Evolutionary conservation across 164 flowering plant species (phyloP), one percentile per base, ranked within the genome.

Genomic region (Nymphaea colorata): DNA sequence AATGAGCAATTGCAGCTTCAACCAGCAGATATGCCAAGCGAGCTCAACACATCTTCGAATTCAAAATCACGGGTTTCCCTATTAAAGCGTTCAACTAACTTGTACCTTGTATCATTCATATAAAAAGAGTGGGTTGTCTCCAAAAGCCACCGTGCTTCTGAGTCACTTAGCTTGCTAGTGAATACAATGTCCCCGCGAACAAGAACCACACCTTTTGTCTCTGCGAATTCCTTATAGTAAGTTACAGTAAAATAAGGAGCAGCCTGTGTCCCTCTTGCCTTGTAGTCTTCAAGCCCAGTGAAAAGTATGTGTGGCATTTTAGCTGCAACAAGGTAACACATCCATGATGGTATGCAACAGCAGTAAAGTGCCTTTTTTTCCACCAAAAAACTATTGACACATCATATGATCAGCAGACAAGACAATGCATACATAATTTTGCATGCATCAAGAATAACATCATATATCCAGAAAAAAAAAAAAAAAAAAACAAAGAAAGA

Each of bases 281-380:
- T 93, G 83, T 91, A 93, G 79, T 93, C 98, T 75, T 93, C 98
- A 68, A 94, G 95, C 44, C 98, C 96, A 73, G 96, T 94, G 82
- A 94, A 87, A 75, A 91, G 66, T 65, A 94, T 82, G 79, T 90
- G 84, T 25, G 96, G 98, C 89, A 83, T 72, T 76, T 88, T 87
- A 70, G 86, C 97, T 93, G 93, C 76, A 88, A 70, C 44, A 69
- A 68, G 18, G 43, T 51, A 14, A 8, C 16, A 55, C 16, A 10
- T 55, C 16, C 59, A 55, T 55, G 10, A 10, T 55, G 16, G 16
- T 55, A 55, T 55, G 16, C 0, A 55, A 55, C 36, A 25, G 36
- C 36, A 25, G 36, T 25, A 25, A 25, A 25, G 36, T 25, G 36
- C 36, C 1, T 1, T 1, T 25, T 25, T 25, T 25, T 25, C 36